A percentile compares a stretch with the other conserved stretches of the same genome.
Evolutionary conservation across 2,329 filamentous ascomycete species (phyloP).

Genomic region (Akanthomyces muscarius): DNA sequence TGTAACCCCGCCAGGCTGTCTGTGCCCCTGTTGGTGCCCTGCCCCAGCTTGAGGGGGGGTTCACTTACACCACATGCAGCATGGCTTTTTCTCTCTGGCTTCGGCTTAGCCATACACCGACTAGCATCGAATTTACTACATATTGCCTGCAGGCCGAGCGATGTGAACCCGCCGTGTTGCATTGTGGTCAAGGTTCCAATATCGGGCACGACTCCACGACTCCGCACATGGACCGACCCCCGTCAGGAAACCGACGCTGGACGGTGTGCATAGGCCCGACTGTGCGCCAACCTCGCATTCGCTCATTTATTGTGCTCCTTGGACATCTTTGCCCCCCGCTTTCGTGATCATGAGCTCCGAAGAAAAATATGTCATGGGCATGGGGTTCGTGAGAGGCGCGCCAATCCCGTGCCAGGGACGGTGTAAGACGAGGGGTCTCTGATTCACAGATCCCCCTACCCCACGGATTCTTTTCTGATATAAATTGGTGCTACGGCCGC

Average conservation of each 20-base stretch:
- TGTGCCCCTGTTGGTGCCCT: background rate
- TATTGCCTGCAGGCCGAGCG: background rate
- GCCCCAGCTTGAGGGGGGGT: background rate
- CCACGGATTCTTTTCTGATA: background rate
- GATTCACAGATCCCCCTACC: background rate
- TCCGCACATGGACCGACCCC: background rate
- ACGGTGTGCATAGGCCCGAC: background rate
- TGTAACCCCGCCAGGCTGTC: background rate
- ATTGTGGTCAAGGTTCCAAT: background rate
- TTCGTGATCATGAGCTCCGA: background rate
- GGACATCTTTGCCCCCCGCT: background rate
- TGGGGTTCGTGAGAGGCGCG: background rate
- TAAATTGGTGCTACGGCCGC: background rate
- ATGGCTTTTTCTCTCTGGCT: background rate
- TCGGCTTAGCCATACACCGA: background rate
- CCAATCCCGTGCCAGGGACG: background rate
- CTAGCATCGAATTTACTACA: background rate
- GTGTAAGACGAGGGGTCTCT: background rate
- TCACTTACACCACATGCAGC: slow-evolving; percentile 10
- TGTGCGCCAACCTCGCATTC: background rate
- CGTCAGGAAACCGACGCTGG: background rate
- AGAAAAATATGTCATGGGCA: background rate
- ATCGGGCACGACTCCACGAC: background rate
- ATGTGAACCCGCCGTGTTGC: background rate
- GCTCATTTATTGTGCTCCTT: background rate